Percentiles rank a stretch among this genome's conserved stretches.
phyloP scores from a whole-genome alignment of 2,329 filamentous ascomycete species.

The Cercospora sojina region DNA sequence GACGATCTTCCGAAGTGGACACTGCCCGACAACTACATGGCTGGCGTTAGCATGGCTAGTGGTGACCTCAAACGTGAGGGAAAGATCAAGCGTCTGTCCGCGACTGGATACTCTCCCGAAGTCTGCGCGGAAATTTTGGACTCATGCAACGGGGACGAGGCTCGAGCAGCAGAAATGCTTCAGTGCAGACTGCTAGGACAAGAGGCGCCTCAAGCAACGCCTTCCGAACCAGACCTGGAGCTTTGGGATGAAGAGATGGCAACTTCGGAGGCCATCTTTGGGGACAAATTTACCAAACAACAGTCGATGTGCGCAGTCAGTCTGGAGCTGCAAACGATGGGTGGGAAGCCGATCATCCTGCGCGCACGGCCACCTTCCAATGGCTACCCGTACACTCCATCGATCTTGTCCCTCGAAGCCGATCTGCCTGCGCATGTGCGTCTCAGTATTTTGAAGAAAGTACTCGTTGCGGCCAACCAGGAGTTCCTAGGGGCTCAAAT shows the following conservation, averaged over 20 bases:
- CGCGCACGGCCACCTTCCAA: slow-evolving; percentile 69
- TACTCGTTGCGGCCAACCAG: slow-evolving; percentile 67
- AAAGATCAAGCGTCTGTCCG: slow-evolving; percentile 75
- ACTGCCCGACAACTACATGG: slow-evolving; percentile 85
- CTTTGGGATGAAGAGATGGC: slow-evolving; percentile 83
- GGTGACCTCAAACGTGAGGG: slow-evolving; percentile 78
- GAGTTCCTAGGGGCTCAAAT: slow-evolving; percentile 80
- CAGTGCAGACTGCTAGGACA: slow-evolving; percentile 64
- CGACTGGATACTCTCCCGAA: slow-evolving; percentile 81
- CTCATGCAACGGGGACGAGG: slow-evolving; percentile 68
- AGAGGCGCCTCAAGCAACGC: slow-evolving; percentile 27
- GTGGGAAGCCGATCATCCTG: slow-evolving; percentile 50
- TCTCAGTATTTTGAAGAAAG: slow-evolving; percentile 78
- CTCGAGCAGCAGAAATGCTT: slow-evolving; percentile 72
- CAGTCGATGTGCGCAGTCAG: slow-evolving; percentile 65
- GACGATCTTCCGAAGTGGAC: slow-evolving; percentile 94
- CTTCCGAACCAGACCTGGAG: slow-evolving; percentile 45
- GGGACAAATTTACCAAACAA: slow-evolving; percentile 61
- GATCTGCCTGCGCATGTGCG: slow-evolving; percentile 88
- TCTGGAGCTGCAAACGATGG: slow-evolving; percentile 53
- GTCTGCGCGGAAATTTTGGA: slow-evolving; percentile 78
- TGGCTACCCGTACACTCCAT: slow-evolving; percentile 67
- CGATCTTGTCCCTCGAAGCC: slow-evolving; percentile 67
- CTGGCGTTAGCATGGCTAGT: slow-evolving; percentile 81
- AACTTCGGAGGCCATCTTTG: slow-evolving; percentile 83